Evolutionary conservation across 768 basidiomycete species (phyloP).

Genomic region (Fomitopsis pulvina): DNA sequence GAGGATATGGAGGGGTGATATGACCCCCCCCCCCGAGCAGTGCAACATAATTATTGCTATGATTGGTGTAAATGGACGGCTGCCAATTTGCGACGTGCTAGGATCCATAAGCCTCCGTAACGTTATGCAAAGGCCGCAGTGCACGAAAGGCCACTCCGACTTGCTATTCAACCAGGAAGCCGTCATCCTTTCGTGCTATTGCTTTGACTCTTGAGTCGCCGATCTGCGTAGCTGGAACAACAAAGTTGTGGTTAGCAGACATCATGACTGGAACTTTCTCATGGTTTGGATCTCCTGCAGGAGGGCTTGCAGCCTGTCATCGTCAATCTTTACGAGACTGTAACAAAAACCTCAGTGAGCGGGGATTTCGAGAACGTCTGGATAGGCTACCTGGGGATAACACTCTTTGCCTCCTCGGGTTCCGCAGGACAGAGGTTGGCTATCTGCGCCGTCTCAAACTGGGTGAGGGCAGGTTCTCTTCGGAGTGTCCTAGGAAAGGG

Average conservation of each 20-base stretch:
- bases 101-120: too few relatives aligned
- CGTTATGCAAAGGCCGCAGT: too few relatives aligned
- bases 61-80: too few relatives aligned
- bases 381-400: slow-evolving; percentile 88
- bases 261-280: slow-evolving; percentile 80
- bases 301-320: slow-evolving; percentile 74
- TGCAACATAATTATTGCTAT: not conserved
- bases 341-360: not conserved
- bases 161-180: too few relatives aligned
- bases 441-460: slow-evolving; percentile 90
- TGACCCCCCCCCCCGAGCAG: not conserved
- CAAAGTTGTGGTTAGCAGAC: not conserved
- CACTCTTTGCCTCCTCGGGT: slow-evolving; percentile 87
- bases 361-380: slow-evolving; percentile 8
- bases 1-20: slow-evolving; percentile 39
- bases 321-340: slow-evolving; percentile 84
- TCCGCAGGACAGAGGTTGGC: slow-evolving; percentile 86
- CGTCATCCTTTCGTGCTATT: too few relatives aligned
- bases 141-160: too few relatives aligned
- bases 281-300: slow-evolving; percentile 87
- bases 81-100: too few relatives aligned
- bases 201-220: too few relatives aligned
- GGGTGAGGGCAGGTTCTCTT: slow-evolving; percentile 72
- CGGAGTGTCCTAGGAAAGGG: slow-evolving; percentile 56
- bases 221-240: too few relatives aligned